Conservation (phyloP, 1,284 basidiomycete species). For the Schizophyllum amplum region DNA sequence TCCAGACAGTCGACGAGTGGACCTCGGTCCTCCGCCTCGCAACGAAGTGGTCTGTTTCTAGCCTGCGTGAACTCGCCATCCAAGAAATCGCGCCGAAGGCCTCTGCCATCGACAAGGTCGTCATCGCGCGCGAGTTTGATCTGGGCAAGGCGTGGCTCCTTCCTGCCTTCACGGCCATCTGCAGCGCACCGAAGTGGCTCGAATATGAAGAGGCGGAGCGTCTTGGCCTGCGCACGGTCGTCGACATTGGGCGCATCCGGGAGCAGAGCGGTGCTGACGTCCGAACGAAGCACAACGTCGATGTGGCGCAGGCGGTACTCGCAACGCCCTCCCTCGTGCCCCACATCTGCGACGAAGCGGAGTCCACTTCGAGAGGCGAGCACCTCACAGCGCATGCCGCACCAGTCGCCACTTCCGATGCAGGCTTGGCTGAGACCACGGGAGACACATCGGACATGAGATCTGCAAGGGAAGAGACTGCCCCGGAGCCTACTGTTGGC, state of each 20-base stretch:
- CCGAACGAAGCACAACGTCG: too few relatives aligned
- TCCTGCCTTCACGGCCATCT: constrained; percentile 26
- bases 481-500: too few relatives aligned
- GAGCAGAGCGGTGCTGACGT: neutral
- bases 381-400: too few relatives aligned
- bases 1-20: constrained; percentile 27
- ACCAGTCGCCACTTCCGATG: too few relatives aligned
- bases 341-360: too few relatives aligned
- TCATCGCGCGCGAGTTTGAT: constrained; percentile 22
- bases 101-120: constrained; percentile 25
- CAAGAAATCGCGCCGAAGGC: constrained; percentile 20
- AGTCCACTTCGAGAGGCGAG: too few relatives aligned
- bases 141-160: constrained; percentile 28
- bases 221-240: constrained; percentile 4
- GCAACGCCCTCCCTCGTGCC: too few relatives aligned
- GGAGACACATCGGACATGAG: too few relatives aligned
- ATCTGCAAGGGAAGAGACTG: too few relatives aligned
- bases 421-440: too few relatives aligned
- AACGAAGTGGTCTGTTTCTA: constrained; percentile 23
- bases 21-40: constrained; percentile 27
- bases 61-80: constrained; percentile 25
- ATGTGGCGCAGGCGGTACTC: neutral
- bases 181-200: constrained; percentile 12
- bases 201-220: constrained; percentile 7
- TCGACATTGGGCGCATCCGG: neutral